These are phyloP conservation scores for Simplicillium sp. DNA, from an alignment of 2,329 filamentous ascomycete genomes.

Conservation along the genomic window DNA sequence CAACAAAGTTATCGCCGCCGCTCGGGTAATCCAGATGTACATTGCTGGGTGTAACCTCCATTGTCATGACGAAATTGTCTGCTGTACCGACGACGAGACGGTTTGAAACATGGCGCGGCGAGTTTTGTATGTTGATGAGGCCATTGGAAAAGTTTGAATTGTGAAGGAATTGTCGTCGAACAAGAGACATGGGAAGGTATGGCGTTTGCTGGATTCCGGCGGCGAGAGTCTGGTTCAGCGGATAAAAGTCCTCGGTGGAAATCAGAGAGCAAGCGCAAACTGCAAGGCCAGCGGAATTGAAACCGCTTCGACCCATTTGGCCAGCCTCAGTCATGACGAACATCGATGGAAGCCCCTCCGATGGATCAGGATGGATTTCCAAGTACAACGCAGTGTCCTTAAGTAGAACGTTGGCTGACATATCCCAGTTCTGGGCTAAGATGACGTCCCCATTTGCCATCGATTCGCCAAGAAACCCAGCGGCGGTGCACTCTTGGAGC, in stretches of 20 bases:
- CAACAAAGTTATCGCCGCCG: not conserved
- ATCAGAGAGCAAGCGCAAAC: conserved; percentile 7
- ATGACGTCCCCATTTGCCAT: conserved; percentile 3
- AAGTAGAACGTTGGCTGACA: conserved; percentile 5
- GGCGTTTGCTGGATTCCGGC: not conserved
- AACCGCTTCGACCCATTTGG: conserved; percentile 6
- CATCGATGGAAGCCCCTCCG: conserved; percentile 4
- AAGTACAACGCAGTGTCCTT: conserved; percentile 5
- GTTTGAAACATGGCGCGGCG: conserved; percentile 7
- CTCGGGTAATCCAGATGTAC: not conserved
- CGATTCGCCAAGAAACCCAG: conserved; percentile 3
- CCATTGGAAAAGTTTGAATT: conserved; percentile 4
- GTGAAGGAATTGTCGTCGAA: conserved; percentile 6
- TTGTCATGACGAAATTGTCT: conserved; percentile 3
- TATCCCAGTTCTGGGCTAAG: conserved; percentile 8
- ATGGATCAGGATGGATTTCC: conserved; percentile 6
- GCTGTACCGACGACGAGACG: conserved; percentile 6
- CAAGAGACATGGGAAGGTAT: conserved; percentile 5
- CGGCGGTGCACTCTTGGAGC: conserved; percentile 3
- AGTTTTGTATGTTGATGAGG: conserved; percentile 4
- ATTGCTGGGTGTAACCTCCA: conserved; percentile 3
- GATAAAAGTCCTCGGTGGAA: conserved; percentile 8
- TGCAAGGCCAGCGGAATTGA: conserved; percentile 6
- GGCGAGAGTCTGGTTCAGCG: conserved; percentile 1
- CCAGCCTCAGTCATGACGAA: conserved; percentile 7